phyloP scores from a whole-genome alignment of 441 rosid genomes.

The Rhodomyrtus psidioides region DNA sequence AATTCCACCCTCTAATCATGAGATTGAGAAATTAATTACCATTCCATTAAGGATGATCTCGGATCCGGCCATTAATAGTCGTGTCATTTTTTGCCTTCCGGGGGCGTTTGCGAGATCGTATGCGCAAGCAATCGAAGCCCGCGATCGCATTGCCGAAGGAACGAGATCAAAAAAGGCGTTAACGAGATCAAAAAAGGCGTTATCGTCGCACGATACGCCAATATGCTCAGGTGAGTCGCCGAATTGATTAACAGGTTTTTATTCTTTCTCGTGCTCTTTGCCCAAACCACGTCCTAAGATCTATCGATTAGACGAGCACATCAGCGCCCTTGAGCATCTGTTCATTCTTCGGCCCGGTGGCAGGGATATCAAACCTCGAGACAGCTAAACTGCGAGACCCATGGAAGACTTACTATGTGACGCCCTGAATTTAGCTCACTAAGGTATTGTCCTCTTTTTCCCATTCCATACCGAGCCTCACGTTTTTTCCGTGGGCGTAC shows the following conservation, averaged over 20 bases:
- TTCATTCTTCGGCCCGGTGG: neutral
- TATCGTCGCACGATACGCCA: neutral
- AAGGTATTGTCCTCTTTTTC: no score
- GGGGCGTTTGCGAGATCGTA: neutral
- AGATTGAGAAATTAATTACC: neutral
- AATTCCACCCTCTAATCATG: neutral
- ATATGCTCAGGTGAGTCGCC: neutral
- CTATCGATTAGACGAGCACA: neutral
- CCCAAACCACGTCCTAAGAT: neutral
- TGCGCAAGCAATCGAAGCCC: neutral
- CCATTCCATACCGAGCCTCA: no score
- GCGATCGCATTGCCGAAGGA: neutral
- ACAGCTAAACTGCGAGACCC: no score
- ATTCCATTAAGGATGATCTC: neutral
- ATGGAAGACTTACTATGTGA: no score
- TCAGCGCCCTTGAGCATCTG: neutral
- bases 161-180: neutral
- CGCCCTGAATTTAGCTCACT: no score
- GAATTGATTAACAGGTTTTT: neutral
- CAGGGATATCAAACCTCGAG: no score
- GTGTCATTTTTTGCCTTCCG: neutral
- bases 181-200: neutral
- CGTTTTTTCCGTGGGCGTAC: no score
- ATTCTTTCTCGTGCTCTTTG: neutral
- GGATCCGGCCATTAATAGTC: neutral